Evolutionary conservation across 2,329 filamentous ascomycete species (phyloP), one percentile per base, ranked within the genome.

Genomic region (Pestalotiopsis sp.): DNA sequence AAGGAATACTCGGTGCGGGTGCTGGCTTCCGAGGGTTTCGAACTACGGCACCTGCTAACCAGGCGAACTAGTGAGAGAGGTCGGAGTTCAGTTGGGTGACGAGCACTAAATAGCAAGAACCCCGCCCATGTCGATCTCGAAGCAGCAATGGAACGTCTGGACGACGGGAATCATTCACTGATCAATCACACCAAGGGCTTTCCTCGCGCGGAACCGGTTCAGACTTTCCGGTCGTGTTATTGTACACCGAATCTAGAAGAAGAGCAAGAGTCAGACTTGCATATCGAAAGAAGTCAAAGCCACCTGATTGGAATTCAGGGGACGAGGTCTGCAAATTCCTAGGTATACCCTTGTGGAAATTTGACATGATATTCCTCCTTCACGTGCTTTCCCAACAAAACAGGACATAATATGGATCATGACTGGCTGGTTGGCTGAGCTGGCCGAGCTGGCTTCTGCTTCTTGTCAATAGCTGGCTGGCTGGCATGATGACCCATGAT

Each of bases 21-120:
- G 41, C 63, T 27, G 45, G 63, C 63, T 57, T 55, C 63, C 63
- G 63, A 65, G 52, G 27, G 25, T 25, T 65, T 49, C n/a, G 41
- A 57, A n/a, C 38, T 63, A 25, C 20, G 20, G 23, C n/a, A 12
- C 36, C 31, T 38, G 36, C 31, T 17, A 31, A 11, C 27, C 25
- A 41, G n/a, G 45, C 41, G 45, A n/a, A 17, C 45, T 52, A 52
- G 20, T 20, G 45, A 52, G 20, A 52, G 17, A 52, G 45, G 31
- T 36, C 23, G 57, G 23, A 60, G 57, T 27, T 60, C 14, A 55
- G 49, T 55, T 52, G 45, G 45, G 45, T 52, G 45, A 52, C 45
- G 45, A 52, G 45, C 45, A 52, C 45, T 52, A 52, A 52, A 52
- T n/a, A 23, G 17, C 31, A 36, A 31, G 14, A 52, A n/a, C 45